Evolutionary conservation across 163 green algal genomes (phyloP).

Genomic region (Scenedesmus sp.): DNA sequence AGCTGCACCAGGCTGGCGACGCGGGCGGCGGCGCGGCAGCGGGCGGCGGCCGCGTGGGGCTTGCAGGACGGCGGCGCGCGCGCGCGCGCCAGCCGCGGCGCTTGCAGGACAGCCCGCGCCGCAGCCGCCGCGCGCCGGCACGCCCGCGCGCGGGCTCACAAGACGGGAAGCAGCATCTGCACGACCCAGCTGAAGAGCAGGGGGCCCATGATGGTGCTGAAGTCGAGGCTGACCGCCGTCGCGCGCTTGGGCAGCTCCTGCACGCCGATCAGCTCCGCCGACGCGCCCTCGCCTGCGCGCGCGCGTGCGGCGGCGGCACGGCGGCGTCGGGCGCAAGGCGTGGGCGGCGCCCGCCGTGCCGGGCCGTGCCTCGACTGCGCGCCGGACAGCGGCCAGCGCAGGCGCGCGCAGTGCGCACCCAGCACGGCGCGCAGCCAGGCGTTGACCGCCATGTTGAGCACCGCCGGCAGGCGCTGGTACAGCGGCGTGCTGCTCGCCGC

Average conservation of each 20-base stretch:
- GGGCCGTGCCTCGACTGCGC: too few relatives aligned
- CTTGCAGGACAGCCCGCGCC: too few relatives aligned
- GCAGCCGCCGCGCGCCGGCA: too few relatives aligned
- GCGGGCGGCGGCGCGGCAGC: not conserved
- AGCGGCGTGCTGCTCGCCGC: not conserved
- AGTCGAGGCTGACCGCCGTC: conserved; percentile 82
- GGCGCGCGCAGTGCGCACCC: not conserved
- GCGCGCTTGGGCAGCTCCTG: conserved; percentile 80
- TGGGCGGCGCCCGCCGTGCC: too few relatives aligned
- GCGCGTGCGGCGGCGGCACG: too few relatives aligned
- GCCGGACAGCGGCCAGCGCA: too few relatives aligned
- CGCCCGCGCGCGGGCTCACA: conserved; percentile 45
- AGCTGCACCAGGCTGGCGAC: conserved; percentile 70
- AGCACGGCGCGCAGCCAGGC: conserved; percentile 57
- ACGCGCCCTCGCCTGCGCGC: conserved; percentile 18
- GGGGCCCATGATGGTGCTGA: conserved; percentile 84
- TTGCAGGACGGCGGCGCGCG: not conserved
- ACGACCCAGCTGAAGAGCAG: conserved; percentile 93
- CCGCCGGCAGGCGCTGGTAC: conserved; percentile 46
- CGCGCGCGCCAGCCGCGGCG: too few relatives aligned
- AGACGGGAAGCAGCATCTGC: conserved; percentile 82
- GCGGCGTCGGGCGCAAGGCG: too few relatives aligned
- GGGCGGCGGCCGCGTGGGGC: not conserved
- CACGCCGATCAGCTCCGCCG: conserved; percentile 68
- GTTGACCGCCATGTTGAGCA: conserved; percentile 71